Conservation (phyloP, 257 asterid species). For the Solanum corneliomulleri region DNA sequence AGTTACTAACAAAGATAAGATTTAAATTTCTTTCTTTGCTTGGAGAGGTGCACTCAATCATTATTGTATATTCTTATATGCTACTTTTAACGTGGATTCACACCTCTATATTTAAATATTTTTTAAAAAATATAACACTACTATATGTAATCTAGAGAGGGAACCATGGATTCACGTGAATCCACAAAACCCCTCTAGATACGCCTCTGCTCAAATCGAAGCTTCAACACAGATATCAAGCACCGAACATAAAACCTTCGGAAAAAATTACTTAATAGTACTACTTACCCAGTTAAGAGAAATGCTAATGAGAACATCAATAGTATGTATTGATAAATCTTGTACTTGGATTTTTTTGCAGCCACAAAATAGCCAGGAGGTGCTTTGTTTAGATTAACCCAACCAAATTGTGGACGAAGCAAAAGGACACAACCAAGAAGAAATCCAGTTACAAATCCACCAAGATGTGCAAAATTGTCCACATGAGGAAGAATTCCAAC, state of each 20-base stretch:
- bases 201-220: not conserved
- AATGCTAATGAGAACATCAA: slow-evolving; percentile 25
- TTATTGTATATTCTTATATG: no score
- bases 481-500: slow-evolving; percentile 97
- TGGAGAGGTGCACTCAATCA: no score
- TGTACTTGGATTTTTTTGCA: slow-evolving; percentile 55
- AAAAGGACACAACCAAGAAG: slow-evolving; percentile 69
- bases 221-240: not conserved
- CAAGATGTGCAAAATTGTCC: slow-evolving; percentile 91
- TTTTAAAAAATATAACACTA: no score
- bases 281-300: slow-evolving; percentile 38
- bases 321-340: slow-evolving; percentile 43
- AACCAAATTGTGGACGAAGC: slow-evolving; percentile 79
- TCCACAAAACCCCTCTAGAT: no score
- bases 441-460: slow-evolving; percentile 78
- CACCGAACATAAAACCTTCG: accelerated
- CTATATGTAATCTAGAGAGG: no score
- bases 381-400: slow-evolving; percentile 23
- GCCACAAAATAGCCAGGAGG: slow-evolving; percentile 21
- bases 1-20: no score
- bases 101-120: no score
- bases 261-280: not conserved
- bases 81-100: no score
- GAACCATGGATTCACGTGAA: no score
- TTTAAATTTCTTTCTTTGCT: no score